Evolutionary conservation across 495 filamentous ascomycete species (phyloP).

Genomic region (Neurospora sp.): DNA sequence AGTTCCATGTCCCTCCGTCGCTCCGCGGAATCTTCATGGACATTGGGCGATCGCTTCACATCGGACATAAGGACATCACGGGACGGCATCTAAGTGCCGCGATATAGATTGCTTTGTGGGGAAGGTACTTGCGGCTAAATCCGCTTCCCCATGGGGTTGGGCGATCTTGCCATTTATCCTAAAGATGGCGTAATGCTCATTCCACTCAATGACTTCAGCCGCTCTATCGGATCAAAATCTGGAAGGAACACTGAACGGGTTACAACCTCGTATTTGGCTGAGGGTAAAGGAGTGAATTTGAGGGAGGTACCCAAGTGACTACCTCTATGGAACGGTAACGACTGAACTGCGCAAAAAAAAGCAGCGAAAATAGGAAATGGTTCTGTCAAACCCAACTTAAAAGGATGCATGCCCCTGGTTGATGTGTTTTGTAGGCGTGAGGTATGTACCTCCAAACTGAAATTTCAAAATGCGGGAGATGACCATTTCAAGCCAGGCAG

Average conservation of each 20-base stretch:
- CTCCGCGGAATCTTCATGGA: fast-evolving
- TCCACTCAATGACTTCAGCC: neutral
- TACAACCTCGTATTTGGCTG: too few species aligned
- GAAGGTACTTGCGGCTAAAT: neutral
- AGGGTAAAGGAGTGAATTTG: too few species aligned
- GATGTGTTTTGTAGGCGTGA: too few species aligned
- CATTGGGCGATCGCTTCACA: neutral
- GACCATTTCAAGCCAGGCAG: too few species aligned
- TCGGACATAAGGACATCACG: neutral
- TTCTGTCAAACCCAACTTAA: too few species aligned
- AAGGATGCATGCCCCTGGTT: too few species aligned
- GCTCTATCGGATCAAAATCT: neutral
- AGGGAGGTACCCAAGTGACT: too few species aligned
- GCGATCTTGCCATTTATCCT: neutral
- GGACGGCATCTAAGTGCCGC: neutral
- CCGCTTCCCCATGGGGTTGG: neutral
- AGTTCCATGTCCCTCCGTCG: neutral
- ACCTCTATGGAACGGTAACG: too few species aligned
- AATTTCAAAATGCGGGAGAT: too few species aligned
- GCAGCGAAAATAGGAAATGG: too few species aligned
- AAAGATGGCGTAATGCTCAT: neutral
- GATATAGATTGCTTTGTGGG: neutral
- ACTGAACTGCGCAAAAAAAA: too few species aligned
- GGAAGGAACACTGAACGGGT: neutral
- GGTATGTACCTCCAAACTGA: too few species aligned